Evolutionary conservation across 2,329 filamentous ascomycete genomes (phyloP).

Genomic region (Colletotrichum paranaense): DNA sequence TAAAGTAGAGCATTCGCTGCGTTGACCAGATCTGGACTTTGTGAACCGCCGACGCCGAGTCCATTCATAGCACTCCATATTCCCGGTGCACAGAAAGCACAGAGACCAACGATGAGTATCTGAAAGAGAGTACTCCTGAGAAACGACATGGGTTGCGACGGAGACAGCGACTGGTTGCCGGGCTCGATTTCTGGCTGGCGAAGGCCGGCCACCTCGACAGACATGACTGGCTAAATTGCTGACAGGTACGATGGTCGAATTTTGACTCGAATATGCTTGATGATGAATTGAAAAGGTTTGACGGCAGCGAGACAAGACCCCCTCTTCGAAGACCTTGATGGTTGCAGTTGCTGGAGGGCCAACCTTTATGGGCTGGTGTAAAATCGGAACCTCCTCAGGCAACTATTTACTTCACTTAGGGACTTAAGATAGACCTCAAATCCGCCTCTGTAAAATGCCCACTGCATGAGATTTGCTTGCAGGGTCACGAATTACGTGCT

Average conservation of each 20-base stretch:
- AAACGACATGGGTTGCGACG: constrained; percentile 9
- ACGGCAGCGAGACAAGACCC: not conserved
- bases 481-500: not conserved
- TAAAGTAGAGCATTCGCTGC: constrained; percentile 59
- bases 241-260: no score
- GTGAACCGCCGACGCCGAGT: constrained; percentile 50
- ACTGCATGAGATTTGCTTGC: not conserved
- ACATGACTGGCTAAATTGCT: not conserved
- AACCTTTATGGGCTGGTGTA: not conserved
- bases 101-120: constrained; percentile 51
- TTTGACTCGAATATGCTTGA: not conserved
- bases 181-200: not conserved
- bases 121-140: constrained; percentile 49
- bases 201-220: not conserved
- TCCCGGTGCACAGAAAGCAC: constrained; percentile 53
- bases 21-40: constrained; percentile 54
- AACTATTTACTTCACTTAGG: not conserved
- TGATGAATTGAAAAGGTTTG: not conserved
- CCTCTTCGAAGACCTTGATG: not conserved
- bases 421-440: not conserved
- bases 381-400: not conserved
- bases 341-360: not conserved
- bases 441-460: not conserved
- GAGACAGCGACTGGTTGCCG: not conserved
- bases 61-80: constrained; percentile 58